These are phyloP conservation scores for Zasmidium angulare DNA, from an alignment of 2,329 filamentous ascomycete genomes.

Conservation along the genomic window DNA sequence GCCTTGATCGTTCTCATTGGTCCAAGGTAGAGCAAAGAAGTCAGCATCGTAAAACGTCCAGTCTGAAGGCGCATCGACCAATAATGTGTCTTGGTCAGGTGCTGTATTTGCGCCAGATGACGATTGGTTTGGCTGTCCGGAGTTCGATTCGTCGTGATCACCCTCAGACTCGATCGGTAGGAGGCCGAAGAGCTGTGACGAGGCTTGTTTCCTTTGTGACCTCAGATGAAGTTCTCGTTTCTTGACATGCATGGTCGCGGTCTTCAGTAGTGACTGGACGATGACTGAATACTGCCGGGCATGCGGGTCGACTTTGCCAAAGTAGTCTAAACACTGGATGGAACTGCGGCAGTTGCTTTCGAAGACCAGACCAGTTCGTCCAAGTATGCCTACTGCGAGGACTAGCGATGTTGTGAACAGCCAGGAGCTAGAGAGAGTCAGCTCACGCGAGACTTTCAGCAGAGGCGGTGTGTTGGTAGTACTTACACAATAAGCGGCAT, in stretches of 20 bases:
- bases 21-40: constrained; percentile 30
- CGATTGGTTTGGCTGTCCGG: neutral
- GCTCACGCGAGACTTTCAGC: neutral
- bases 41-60: constrained; percentile 28
- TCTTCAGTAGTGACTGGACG: constrained; percentile 26
- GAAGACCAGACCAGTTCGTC: constrained; percentile 26
- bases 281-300: constrained; percentile 32
- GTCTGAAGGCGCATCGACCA: constrained; percentile 8
- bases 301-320: constrained; percentile 29
- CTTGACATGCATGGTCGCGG: constrained; percentile 20
- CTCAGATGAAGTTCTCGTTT: constrained; percentile 24
- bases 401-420: constrained; percentile 33
- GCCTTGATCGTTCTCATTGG: constrained; percentile 27
- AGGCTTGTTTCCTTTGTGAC: constrained; percentile 26
- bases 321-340: constrained; percentile 28
- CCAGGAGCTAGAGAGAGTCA: constrained; percentile 24
- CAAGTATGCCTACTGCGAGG: constrained; percentile 28
- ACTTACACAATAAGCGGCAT: constrained; percentile 28
- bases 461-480: too few species aligned
- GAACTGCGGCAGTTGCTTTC: constrained; percentile 24
- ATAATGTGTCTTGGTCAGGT: neutral
- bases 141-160: neutral
- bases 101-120: neutral
- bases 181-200: constrained; percentile 30
- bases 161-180: constrained; percentile 8